phyloP scores from a whole-genome alignment of 2,329 filamentous ascomycete species.

The Penicillium sp. region DNA sequence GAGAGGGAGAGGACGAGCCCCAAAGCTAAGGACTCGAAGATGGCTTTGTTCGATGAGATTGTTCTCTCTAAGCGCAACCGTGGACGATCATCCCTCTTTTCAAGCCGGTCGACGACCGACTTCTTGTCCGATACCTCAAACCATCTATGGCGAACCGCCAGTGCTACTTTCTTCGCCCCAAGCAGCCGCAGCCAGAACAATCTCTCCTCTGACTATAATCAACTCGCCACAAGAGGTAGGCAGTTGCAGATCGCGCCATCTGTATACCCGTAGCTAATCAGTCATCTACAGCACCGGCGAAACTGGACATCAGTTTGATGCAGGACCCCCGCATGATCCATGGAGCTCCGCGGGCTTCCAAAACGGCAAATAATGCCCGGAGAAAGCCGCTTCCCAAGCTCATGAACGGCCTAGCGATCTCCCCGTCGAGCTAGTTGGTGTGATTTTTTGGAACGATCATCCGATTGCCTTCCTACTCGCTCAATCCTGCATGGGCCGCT shows the following conservation, averaged over 20 bases:
- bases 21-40: slow-evolving; percentile 53
- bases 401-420: slow-evolving; percentile 42
- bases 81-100: slow-evolving; percentile 57
- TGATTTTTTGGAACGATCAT: slow-evolving; percentile 11
- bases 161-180: slow-evolving; percentile 55
- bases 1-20: slow-evolving; percentile 57
- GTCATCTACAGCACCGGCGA: slow-evolving; percentile 66
- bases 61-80: slow-evolving; percentile 63
- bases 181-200: slow-evolving; percentile 48
- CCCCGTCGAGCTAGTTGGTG: slow-evolving; percentile 31
- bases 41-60: slow-evolving; percentile 64
- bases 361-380: slow-evolving; percentile 42
- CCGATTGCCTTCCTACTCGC: slow-evolving; percentile 7
- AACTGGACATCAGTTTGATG: slow-evolving; percentile 82
- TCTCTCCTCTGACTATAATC: slow-evolving; percentile 51
- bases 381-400: slow-evolving; percentile 44
- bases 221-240: slow-evolving; percentile 51
- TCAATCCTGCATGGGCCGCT: slow-evolving; percentile 7
- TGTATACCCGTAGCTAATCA: slow-evolving; percentile 31
- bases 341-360: slow-evolving; percentile 67
- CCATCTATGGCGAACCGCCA: slow-evolving; percentile 62
- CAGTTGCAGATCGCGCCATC: slow-evolving; percentile 3
- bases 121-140: slow-evolving; percentile 63
- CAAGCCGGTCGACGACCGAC: slow-evolving; percentile 48
- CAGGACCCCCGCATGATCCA: slow-evolving; percentile 87